phyloP scores from a whole-genome alignment of 257 asterid genomes.

The Gynochthodes officinalis region DNA sequence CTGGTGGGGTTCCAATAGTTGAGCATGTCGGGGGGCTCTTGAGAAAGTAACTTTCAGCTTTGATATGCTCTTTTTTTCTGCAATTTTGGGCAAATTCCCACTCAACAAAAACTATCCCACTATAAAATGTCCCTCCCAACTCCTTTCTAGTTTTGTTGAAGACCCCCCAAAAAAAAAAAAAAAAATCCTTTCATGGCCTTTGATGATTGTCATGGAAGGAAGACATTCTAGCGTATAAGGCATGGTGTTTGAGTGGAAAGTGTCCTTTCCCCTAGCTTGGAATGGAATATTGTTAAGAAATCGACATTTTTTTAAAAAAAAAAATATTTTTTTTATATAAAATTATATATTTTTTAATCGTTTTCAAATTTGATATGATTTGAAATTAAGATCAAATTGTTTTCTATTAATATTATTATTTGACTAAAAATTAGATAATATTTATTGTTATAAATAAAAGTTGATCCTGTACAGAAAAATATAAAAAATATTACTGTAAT shows the following conservation, averaged over 20 bases:
- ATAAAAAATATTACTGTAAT: too few species aligned
- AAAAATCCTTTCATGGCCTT: not conserved
- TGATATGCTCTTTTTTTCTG: not conserved
- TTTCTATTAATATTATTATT: too few species aligned
- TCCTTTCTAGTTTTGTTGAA: not conserved
- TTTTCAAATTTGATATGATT: too few species aligned
- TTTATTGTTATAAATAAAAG: too few species aligned
- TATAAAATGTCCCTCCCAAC: constrained; percentile 10
- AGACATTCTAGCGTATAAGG: not conserved
- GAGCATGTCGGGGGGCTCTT: constrained; percentile 12
- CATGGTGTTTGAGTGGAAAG: not conserved
- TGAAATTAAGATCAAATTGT: too few species aligned
- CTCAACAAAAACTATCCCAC: not conserved
- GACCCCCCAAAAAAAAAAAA: not conserved
- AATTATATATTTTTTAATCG: too few species aligned
- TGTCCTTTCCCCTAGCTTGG: not conserved
- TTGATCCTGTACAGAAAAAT: too few species aligned
- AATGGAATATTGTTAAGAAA: too few species aligned
- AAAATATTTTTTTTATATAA: too few species aligned
- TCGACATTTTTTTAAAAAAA: too few species aligned
- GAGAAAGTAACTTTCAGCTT: constrained; percentile 12
- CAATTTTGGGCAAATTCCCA: constrained; percentile 8
- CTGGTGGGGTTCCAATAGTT: constrained; percentile 16
- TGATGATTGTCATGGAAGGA: not conserved
- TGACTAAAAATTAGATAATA: too few species aligned